Evolutionary conservation across 2,329 filamentous ascomycete species (phyloP).

Genomic region (Apiospora rasikravindrae): DNA sequence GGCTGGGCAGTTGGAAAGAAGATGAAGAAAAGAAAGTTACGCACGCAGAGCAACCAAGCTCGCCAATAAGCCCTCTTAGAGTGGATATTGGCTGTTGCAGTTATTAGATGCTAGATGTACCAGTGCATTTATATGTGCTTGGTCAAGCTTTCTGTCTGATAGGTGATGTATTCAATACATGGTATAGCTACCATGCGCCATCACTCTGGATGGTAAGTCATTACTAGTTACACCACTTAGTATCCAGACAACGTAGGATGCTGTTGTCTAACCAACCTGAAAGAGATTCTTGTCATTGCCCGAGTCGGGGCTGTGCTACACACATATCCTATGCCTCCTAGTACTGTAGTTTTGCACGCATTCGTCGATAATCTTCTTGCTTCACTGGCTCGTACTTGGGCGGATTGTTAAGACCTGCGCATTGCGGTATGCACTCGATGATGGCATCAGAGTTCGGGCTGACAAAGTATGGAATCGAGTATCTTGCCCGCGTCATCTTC

Average conservation of each 20-base stretch:
- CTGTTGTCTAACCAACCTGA: neutral
- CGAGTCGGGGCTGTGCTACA: neutral
- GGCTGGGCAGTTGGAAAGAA: too few species aligned
- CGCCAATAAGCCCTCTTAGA: neutral
- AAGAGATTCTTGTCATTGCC: neutral
- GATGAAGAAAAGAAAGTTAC: neutral
- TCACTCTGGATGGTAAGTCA: too few species aligned
- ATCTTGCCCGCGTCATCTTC: conserved; percentile 55
- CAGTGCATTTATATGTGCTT: neutral
- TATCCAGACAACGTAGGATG: neutral
- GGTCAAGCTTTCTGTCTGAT: neutral
- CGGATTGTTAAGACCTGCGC: conserved; percentile 46
- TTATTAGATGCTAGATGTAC: neutral
- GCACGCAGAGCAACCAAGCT: neutral
- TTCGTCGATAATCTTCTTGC: conserved; percentile 36
- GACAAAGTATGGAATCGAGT: conserved; percentile 67
- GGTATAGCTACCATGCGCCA: neutral
- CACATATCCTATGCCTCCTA: neutral
- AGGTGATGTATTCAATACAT: neutral
- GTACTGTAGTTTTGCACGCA: conserved; percentile 38
- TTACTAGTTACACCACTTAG: too few species aligned
- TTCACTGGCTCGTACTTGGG: conserved; percentile 54
- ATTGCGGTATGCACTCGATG: conserved; percentile 58
- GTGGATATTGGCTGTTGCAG: neutral
- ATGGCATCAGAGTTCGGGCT: conserved; percentile 53